A percentile compares a stretch with the other conserved stretches of the same genome.
Evolutionary conservation across 2,329 filamentous ascomycete genomes (phyloP).

Genomic region (Fusarium austroafricanum): DNA sequence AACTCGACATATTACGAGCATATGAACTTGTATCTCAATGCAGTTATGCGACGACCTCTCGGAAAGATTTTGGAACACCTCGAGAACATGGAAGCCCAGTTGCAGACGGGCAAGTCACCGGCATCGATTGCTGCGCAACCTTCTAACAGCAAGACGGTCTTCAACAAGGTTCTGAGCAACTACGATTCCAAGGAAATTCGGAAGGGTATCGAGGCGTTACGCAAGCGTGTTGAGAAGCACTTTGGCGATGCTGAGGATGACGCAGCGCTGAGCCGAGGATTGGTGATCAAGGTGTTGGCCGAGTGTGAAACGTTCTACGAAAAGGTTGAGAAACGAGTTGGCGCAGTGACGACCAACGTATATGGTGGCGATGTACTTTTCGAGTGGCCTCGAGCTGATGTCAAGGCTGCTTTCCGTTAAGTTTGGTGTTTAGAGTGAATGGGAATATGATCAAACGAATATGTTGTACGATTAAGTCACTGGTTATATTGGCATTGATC

Average conservation of each 20-base stretch:
- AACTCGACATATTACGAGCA: conserved; percentile 85
- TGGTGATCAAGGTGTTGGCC: conserved; percentile 68
- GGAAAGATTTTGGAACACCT: conserved; percentile 93
- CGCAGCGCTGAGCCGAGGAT: conserved; percentile 68
- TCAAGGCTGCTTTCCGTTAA: conserved; percentile 67
- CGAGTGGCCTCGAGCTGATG: conserved; percentile 74
- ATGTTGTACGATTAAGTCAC: conserved; percentile 33
- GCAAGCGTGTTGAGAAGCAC: conserved; percentile 95
- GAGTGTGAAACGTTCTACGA: conserved; percentile 73
- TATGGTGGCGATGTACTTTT: conserved; percentile 73
- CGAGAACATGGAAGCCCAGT: conserved; percentile 84
- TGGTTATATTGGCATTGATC: conserved; percentile 18
- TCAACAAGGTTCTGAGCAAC: conserved; percentile 84
- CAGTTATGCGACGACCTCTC: conserved; percentile 88
- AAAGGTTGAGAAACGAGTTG: conserved; percentile 70
- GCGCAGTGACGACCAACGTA: conserved; percentile 69
- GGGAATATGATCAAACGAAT: conserved; percentile 36
- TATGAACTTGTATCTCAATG: conserved; percentile 85
- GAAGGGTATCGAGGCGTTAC: conserved; percentile 88
- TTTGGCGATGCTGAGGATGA: conserved; percentile 93
- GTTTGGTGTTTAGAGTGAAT: conserved; percentile 10
- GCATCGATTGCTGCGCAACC: conserved; percentile 79
- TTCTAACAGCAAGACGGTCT: conserved; percentile 82
- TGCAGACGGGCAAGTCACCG: conserved; percentile 69
- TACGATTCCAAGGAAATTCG: conserved; percentile 88